phyloP scores from a whole-genome alignment of 768 basidiomycete genomes.

The Phanerochaete carnosa region DNA sequence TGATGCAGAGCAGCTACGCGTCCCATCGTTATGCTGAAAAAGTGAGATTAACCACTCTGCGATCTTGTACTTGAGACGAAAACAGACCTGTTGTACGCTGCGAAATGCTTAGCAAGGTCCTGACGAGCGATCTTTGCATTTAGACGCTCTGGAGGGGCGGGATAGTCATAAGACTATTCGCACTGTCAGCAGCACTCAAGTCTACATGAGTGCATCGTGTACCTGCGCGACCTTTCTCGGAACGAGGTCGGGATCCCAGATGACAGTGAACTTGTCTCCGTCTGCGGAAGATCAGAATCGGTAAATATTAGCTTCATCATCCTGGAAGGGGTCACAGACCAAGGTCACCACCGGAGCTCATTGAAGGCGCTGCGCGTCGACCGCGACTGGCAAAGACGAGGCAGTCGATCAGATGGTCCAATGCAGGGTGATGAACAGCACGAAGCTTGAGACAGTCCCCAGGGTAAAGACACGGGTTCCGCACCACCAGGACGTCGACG shows the following conservation, averaged over 20 bases:
- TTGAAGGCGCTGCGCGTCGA: conserved; percentile 59
- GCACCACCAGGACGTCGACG: conserved; percentile 58
- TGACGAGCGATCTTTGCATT: conserved; percentile 46
- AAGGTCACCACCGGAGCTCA: conserved; percentile 68
- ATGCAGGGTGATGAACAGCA: conserved; percentile 46
- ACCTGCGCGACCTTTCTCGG: conserved; percentile 55
- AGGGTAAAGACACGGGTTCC: conserved; percentile 70
- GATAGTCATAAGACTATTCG: conserved; percentile 64
- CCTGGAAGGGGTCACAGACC: conserved; percentile 36
- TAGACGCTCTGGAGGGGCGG: conserved; percentile 53
- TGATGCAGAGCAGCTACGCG: conserved; percentile 53
- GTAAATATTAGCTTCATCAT: not conserved
- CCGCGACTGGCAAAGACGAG: conserved; percentile 65
- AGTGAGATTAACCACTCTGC: not conserved
- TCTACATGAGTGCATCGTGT: conserved; percentile 1
- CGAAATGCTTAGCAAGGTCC: conserved; percentile 65
- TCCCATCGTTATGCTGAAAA: conserved; percentile 50
- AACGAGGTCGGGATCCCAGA: conserved; percentile 65
- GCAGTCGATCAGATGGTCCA: conserved; percentile 62
- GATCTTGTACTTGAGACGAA: not conserved
- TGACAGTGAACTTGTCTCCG: conserved; percentile 69
- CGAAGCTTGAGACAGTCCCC: conserved; percentile 66
- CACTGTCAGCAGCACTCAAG: not conserved
- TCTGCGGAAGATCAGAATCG: not conserved
- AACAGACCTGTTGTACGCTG: conserved; percentile 57